Conservation (phyloP, 148 eudicot genomes). For the Rhododendron mucronatum region DNA sequence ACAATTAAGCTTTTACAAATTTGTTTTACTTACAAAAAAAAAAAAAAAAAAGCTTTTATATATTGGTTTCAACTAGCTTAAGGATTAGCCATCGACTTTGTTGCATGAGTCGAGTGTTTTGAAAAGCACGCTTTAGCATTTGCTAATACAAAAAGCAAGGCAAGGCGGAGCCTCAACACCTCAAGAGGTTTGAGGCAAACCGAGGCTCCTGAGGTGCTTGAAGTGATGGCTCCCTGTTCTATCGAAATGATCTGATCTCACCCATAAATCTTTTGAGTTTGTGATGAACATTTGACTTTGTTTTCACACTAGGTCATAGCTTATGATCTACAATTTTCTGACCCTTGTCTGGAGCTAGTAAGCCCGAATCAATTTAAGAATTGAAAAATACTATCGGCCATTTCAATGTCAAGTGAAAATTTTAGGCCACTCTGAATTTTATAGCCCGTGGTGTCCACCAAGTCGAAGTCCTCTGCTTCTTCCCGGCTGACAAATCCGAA, state of each 20-base stretch:
- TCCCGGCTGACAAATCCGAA: neutral
- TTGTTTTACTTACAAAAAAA: neutral
- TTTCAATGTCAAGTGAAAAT: neutral
- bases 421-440: neutral
- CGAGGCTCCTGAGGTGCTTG: neutral
- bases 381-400: neutral
- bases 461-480: neutral
- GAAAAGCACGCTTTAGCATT: neutral
- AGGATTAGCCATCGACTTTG: neutral
- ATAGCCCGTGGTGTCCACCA: neutral
- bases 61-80: neutral
- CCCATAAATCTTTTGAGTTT: neutral
- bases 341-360: neutral
- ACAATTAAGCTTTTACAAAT: neutral
- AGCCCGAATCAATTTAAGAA: neutral
- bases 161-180: neutral
- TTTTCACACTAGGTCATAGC: neutral
- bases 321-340: neutral
- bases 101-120: neutral
- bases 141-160: neutral
- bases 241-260: neutral
- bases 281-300: neutral
- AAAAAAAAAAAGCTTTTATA: neutral
- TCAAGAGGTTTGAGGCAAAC: neutral
- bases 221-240: neutral